A percentile compares a stretch with the other conserved stretches of the same genome.
These are phyloP conservation scores for Lactarius vividus DNA, from an alignment of 768 basidiomycete genomes.

Conservation along the genomic window DNA sequence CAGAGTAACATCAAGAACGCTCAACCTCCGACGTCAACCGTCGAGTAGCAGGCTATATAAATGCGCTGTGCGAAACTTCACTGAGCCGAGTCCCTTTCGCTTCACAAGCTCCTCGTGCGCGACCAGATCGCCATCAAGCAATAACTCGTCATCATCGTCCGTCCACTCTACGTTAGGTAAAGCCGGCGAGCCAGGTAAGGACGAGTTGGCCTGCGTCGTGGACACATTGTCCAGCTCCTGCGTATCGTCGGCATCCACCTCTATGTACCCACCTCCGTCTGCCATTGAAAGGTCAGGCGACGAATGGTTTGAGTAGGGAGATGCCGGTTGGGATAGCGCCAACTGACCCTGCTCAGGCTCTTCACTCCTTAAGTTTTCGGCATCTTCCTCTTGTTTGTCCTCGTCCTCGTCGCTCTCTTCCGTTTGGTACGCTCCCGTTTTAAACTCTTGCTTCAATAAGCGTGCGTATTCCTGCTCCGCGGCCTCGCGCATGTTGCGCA, in stretches of 20 bases:
- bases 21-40: background rate
- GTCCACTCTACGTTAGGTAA: constrained; percentile 11
- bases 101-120: constrained; percentile 14
- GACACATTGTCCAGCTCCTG: background rate
- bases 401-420: constrained; percentile 20
- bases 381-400: constrained; percentile 14
- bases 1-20: background rate
- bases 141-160: constrained; percentile 18
- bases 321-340: background rate
- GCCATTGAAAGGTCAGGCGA: background rate
- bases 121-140: constrained; percentile 17
- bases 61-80: constrained; percentile 23
- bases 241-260: background rate
- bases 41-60: constrained; percentile 17
- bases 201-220: background rate
- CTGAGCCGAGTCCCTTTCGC: constrained; percentile 16
- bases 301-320: background rate
- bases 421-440: constrained; percentile 2
- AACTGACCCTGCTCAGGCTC: background rate
- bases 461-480: constrained; percentile 33
- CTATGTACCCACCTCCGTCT: background rate
- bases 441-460: constrained; percentile 3
- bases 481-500: constrained; percentile 39
- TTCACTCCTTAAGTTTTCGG: constrained; percentile 15
- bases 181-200: background rate